These are phyloP conservation scores for Fusarium begoniae DNA, from an alignment of 2,329 filamentous ascomycete species.

Conservation along the genomic window DNA sequence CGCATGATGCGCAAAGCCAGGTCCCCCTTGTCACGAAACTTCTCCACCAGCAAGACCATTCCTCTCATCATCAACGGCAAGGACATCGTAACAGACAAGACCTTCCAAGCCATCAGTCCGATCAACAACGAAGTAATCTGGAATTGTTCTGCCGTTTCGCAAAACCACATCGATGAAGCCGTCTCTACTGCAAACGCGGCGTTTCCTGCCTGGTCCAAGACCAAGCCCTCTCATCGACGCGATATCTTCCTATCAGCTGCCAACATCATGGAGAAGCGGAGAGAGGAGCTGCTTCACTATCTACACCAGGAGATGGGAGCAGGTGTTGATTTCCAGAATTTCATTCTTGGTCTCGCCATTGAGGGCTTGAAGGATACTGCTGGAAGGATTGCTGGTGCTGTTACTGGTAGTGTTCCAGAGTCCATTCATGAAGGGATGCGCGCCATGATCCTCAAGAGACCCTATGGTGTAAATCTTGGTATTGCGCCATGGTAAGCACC, in stretches of 20 bases:
- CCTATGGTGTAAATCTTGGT: slow-evolving; percentile 21
- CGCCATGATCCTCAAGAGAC: slow-evolving; percentile 19
- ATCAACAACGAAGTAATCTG: slow-evolving; percentile 15
- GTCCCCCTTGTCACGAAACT: background rate
- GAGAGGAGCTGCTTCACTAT: background rate
- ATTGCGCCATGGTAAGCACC: slow-evolving; percentile 4
- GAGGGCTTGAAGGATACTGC: slow-evolving; percentile 49
- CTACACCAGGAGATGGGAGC: slow-evolving; percentile 20
- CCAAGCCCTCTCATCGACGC: slow-evolving; percentile 5
- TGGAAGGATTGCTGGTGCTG: slow-evolving; percentile 43
- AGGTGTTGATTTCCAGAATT: slow-evolving; percentile 22
- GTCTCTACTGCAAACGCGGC: slow-evolving; percentile 1
- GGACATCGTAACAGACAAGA: slow-evolving; percentile 1
- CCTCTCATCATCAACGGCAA: slow-evolving; percentile 21
- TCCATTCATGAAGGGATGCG: slow-evolving; percentile 30
- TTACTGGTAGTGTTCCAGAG: slow-evolving; percentile 43
- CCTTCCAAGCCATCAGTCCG: slow-evolving; percentile 6
- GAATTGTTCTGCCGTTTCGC: slow-evolving; percentile 6
- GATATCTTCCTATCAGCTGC: slow-evolving; percentile 17
- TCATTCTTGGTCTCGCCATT: slow-evolving; percentile 45
- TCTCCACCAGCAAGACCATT: background rate
- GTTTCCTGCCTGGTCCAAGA: slow-evolving; percentile 9
- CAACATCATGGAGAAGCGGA: slow-evolving; percentile 3
- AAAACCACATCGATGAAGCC: slow-evolving; percentile 1
- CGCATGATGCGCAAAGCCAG: background rate